Evolutionary conservation across 2,329 filamentous ascomycete species (phyloP), one percentile per base, ranked within the genome.

Genomic region (Trichocomaceae sp.): DNA sequence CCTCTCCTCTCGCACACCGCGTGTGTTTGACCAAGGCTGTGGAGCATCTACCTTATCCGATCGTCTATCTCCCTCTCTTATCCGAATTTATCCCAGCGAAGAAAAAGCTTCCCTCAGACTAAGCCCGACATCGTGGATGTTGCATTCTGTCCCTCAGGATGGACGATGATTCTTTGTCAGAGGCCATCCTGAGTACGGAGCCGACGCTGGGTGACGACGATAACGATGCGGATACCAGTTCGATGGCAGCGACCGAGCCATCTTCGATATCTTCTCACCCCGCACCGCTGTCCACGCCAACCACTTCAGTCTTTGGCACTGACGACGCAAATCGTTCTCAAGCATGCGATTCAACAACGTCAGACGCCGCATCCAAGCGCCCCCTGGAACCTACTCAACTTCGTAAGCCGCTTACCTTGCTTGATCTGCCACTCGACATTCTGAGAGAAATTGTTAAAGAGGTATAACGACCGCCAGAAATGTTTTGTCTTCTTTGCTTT

Each of bases 401-500:
- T 10, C 78, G 77, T 57, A 76, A 77, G 39, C 83, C 84, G 22
- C 74, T 90, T 57, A 79, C 78, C 35, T 74, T 93, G 47, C 75
- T 93, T 23, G 86, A 91, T 66, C 77, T 93, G 19, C 88, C 89
- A 1, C 77, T 90, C 57, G 89, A 93, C 66, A 80, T 93, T 19
- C 72, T 93, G 44, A 86, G 87, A 61, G 79, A 89, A 62, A 88
- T 93, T 57, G 82, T 92, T 54, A 87, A 87, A 71, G 85, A 93
- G 79, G 86, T 84, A 74, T 41, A 29, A 19, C 20, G 29, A 35
- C 26, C 26, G 7, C 2, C 26, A 33, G 45, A 47, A 26, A 17
- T n/a, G 13, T 41, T 19, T 8, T 10, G 10, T 19, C 17, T 20
- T 20, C 1, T n/a, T 17, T 22, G 7, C 19, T 31, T 37, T 10